These are phyloP conservation scores for Stachybotrys echinatus DNA, from an alignment of 2,329 filamentous ascomycete species.

Conservation along the genomic window DNA sequence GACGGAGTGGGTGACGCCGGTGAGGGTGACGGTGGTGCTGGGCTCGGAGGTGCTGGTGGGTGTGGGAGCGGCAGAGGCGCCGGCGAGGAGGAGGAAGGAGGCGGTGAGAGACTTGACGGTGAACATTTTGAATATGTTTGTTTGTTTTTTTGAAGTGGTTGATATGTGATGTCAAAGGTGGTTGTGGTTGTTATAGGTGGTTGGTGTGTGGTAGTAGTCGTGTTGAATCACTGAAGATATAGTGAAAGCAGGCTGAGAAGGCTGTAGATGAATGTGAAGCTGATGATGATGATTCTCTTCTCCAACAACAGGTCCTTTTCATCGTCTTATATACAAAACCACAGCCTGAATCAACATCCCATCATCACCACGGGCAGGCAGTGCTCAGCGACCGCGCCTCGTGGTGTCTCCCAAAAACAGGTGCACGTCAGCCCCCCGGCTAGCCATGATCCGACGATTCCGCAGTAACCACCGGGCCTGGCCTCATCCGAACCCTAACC, in stretches of 20 bases:
- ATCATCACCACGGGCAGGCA: not conserved
- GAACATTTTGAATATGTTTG: conserved; percentile 21
- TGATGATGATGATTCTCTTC: conserved; percentile 11
- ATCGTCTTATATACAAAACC: conserved; percentile 16
- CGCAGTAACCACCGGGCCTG: no score
- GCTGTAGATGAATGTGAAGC: conserved; percentile 1
- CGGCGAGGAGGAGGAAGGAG: conserved; percentile 20
- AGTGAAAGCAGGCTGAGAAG: not conserved
- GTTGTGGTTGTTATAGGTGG: not conserved
- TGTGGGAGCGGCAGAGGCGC: conserved; percentile 25
- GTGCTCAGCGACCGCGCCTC: not conserved
- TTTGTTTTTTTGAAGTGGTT: not conserved
- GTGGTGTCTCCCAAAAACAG: not conserved
- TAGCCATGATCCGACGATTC: not conserved
- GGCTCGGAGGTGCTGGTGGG: conserved; percentile 16
- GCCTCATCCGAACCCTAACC: not conserved
- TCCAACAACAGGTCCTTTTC: conserved; percentile 3
- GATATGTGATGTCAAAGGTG: not conserved
- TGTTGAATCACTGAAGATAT: not conserved
- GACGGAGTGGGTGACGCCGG: conserved; percentile 38
- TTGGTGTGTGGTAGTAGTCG: not conserved
- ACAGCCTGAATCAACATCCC: not conserved
- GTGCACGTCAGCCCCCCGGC: not conserved
- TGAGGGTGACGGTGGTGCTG: conserved; percentile 25
- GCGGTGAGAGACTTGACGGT: conserved; percentile 20